Percentiles rank a stretch among this genome's conserved stretches.
Conservation (phyloP, 805 yeast species). For the Candida piceae region DNA sequence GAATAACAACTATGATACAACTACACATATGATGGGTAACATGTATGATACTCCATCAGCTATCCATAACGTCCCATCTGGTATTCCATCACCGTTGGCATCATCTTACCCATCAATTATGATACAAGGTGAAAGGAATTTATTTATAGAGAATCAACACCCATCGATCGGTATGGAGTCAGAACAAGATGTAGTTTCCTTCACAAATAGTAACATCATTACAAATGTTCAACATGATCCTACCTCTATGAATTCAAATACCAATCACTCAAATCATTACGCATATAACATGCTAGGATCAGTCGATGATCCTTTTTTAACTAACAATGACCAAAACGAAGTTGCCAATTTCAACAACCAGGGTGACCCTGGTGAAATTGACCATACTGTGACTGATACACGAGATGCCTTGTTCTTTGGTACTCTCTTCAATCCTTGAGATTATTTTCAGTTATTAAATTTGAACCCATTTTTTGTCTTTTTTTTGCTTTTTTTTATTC, state of each 20-base stretch:
- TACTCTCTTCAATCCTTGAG: too few relatives aligned
- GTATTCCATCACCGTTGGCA: background rate
- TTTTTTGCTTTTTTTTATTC: too few relatives aligned
- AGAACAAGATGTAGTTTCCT: background rate
- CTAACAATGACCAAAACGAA: background rate
- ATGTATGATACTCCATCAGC: background rate
- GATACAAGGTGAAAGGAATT: background rate
- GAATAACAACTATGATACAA: too few relatives aligned
- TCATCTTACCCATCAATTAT: background rate
- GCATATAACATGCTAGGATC: background rate
- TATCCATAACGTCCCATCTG: background rate
- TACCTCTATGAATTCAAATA: background rate
- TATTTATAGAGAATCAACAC: too few relatives aligned
- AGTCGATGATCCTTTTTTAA: background rate
- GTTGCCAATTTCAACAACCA: too few relatives aligned
- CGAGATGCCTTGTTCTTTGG: too few relatives aligned
- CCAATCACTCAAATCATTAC: background rate
- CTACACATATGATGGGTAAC: too few relatives aligned
- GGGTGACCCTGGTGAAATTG: too few relatives aligned
- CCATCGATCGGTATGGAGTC: background rate
- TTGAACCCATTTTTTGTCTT: too few relatives aligned
- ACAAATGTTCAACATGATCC: background rate
- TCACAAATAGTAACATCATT: background rate
- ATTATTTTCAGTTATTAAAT: too few relatives aligned
- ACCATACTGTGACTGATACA: too few relatives aligned